Evolutionary conservation across 2,329 filamentous ascomycete genomes (phyloP).

Genomic region (Teratosphaeria zuluensis): DNA sequence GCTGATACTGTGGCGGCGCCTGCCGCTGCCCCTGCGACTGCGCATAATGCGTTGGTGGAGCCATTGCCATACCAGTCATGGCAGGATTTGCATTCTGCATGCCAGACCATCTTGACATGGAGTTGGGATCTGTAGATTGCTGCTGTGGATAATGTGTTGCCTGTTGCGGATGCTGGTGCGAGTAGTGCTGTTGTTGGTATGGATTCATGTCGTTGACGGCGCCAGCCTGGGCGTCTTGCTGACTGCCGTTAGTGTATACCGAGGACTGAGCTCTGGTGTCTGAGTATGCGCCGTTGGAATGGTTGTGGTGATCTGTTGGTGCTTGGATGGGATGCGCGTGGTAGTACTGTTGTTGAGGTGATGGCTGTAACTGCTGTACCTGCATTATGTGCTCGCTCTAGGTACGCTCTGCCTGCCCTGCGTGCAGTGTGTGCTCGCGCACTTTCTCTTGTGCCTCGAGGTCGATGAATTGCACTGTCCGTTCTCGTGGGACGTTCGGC

Average conservation of each 20-base stretch:
- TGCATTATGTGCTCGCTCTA: conserved; percentile 1
- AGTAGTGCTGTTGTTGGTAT: conserved; percentile 7
- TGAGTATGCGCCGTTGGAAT: conserved; percentile 4
- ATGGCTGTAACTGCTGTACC: conserved; percentile 2
- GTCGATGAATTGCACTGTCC: not conserved
- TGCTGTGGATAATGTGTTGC: not conserved
- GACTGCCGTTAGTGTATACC: conserved; percentile 12
- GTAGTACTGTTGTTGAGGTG: conserved; percentile 1
- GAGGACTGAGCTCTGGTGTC: not conserved
- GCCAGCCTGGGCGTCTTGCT: conserved; percentile 5
- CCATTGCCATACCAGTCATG: not conserved
- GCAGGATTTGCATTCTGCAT: not conserved
- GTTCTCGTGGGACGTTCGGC: not conserved
- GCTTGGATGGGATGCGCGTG: conserved; percentile 1
- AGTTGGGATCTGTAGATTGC: not conserved
- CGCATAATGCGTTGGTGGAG: conserved; percentile 5
- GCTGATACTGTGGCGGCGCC: conserved; percentile 5
- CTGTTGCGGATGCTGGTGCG: conserved; percentile 2
- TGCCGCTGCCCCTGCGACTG: conserved; percentile 7
- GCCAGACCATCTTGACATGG: not conserved
- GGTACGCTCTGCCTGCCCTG: not conserved
- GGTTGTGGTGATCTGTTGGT: conserved; percentile 1
- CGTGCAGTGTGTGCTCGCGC: not conserved
- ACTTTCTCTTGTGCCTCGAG: not conserved
- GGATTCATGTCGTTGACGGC: conserved; percentile 13